Evolutionary conservation across 225 moss, liverwort and hornwort species (phyloP), one percentile per base, ranked within the genome.

Genomic region (Pseudisothecium myosuroides): DNA sequence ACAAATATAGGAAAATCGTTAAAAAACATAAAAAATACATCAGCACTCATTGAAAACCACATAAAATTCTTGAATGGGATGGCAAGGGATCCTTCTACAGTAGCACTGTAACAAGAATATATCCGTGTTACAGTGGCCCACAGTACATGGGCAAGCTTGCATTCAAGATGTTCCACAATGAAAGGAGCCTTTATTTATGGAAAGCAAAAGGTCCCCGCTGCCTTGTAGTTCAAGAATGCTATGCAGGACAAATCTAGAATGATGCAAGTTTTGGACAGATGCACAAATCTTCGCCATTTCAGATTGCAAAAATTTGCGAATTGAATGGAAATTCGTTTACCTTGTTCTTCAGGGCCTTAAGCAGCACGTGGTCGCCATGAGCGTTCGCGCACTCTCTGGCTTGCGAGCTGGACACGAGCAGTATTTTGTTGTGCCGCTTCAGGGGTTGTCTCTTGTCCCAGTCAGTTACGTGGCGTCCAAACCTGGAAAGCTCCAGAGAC

Each of bases 351-450:
- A 94, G 76, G 47, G 93, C 86, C 64, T 89, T 84, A 10, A 93
- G 91, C 90, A 94, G 22, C 81, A 89, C 61, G 55, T 92, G 90
- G 82, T 93, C 93, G 59, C 94, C 93, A 41, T 94, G 94, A 27
- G 81, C 82, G 31, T 93, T 94, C 68, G 69, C 86, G 76, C 94
- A 94, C 63, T 94, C 94, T 10, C 88, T 52, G 17, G 90, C 76
- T 50, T 94, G 94, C 55, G 94, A 92, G 89, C 94, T 94, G n/a
- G 94, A 93, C 88, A 87, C 94, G 24, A 93, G 89, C 72, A 93
- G 85, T 18, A 92, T 85, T 63, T 82, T 94, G 64, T 89, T 90
- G 24, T 50, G 88, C 41, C 86, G 89, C 9, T 50, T 85, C 43
- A 16, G 43, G 9, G 85, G 73, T 54, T 55, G 81, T 47, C 81